Conservation (phyloP, 2,329 filamentous ascomycete species). For the Phaeophleospora eucalypticola region DNA sequence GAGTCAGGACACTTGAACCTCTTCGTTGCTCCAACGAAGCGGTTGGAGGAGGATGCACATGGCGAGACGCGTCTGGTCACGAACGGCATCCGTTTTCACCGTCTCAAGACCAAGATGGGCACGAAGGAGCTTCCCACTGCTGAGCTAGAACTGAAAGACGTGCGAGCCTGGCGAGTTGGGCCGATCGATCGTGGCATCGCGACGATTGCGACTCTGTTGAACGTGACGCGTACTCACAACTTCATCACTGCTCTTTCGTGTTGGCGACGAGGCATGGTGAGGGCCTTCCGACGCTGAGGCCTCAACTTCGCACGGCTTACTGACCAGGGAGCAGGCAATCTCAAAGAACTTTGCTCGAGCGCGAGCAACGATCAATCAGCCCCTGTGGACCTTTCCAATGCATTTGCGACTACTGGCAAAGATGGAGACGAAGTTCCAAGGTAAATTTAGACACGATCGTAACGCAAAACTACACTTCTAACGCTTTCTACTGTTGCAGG, state of each 20-base stretch:
- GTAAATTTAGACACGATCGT: background rate
- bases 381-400: slow-evolving; percentile 14
- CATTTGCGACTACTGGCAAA: slow-evolving; percentile 15
- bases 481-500: no score
- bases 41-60: slow-evolving; percentile 24
- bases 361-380: slow-evolving; percentile 12
- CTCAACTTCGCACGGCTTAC: background rate
- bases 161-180: slow-evolving; percentile 57
- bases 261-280: slow-evolving; percentile 16
- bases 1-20: slow-evolving; percentile 47
- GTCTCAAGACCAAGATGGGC: slow-evolving; percentile 69
- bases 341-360: slow-evolving; percentile 14
- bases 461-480: no score
- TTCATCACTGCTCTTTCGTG: slow-evolving; percentile 17
- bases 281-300: background rate
- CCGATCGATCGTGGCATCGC: slow-evolving; percentile 15
- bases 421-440: slow-evolving; percentile 13
- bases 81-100: slow-evolving; percentile 65
- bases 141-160: slow-evolving; percentile 55
- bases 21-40: slow-evolving; percentile 64
- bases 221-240: slow-evolving; percentile 57
- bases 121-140: slow-evolving; percentile 68
- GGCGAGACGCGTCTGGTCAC: slow-evolving; percentile 35
- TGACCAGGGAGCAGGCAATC: slow-evolving; percentile 6
- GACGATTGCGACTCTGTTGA: slow-evolving; percentile 49